phyloP scores from a whole-genome alignment of 2,329 filamentous ascomycete genomes.

The Talaromyces funiculosus region DNA sequence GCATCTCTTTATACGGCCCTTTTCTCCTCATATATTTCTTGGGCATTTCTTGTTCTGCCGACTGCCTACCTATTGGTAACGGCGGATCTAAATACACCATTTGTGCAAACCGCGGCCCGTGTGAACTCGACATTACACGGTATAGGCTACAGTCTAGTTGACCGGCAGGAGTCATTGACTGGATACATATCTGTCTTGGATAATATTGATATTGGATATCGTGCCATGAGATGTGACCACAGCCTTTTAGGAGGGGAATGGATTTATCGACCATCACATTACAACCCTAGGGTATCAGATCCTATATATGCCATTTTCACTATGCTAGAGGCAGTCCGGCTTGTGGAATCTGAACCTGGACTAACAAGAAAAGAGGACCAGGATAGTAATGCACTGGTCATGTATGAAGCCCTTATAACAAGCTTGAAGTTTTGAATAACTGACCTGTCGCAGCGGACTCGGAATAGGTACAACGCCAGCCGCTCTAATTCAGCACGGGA shows the following conservation, averaged over 20 bases:
- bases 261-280: conserved; percentile 51
- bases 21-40: conserved; percentile 55
- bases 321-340: conserved; percentile 84
- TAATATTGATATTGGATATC: conserved; percentile 63
- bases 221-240: conserved; percentile 87
- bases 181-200: conserved; percentile 91
- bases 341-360: conserved; percentile 56
- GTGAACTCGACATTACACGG: conserved; percentile 62
- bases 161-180: conserved; percentile 77
- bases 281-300: conserved; percentile 60
- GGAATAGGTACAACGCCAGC: conserved; percentile 89
- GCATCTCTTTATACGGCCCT: conserved; percentile 60
- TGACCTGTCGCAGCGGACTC: conserved; percentile 57
- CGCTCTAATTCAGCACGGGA: conserved; percentile 77
- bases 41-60: conserved; percentile 63
- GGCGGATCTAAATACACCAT: conserved; percentile 68
- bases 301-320: conserved; percentile 95
- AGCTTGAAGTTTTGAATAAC: background rate
- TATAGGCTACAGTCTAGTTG: conserved; percentile 69
- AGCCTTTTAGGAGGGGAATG: conserved; percentile 91
- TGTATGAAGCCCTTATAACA: conserved; percentile 53
- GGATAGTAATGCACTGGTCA: conserved; percentile 74
- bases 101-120: conserved; percentile 52
- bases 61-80: conserved; percentile 59
- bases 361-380: conserved; percentile 44